A percentile compares a stretch with the other conserved stretches of the same genome.
These are phyloP conservation scores for Aureobasidium mangrovei DNA, from an alignment of 2,329 filamentous ascomycete species.

Conservation along the genomic window DNA sequence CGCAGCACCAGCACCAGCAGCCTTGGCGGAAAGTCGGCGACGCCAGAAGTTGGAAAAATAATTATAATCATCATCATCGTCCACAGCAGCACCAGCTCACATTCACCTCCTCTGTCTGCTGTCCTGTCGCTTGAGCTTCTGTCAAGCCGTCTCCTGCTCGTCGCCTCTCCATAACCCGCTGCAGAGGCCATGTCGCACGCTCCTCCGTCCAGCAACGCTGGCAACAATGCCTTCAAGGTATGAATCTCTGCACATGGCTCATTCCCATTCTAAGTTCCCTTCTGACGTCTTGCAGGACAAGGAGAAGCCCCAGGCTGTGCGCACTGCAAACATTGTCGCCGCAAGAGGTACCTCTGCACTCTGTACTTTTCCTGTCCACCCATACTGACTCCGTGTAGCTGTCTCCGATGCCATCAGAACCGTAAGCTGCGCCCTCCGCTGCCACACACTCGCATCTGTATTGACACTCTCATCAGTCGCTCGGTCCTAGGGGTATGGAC, in stretches of 20 bases:
- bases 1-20: background rate
- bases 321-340: conserved; percentile 92
- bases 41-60: background rate
- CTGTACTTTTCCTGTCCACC: background rate
- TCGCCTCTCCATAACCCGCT: background rate
- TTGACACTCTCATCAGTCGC: conserved; percentile 44
- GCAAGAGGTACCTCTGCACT: conserved; percentile 62
- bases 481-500: conserved; percentile 96
- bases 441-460: background rate
- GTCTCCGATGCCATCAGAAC: conserved; percentile 97
- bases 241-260: conserved; percentile 5
- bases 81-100: background rate
- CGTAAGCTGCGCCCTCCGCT: conserved; percentile 33
- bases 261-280: background rate
- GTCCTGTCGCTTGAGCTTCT: background rate
- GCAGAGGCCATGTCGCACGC: conserved; percentile 30
- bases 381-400: conserved; percentile 44
- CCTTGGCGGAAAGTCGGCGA: background rate
- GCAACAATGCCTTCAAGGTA: conserved; percentile 61
- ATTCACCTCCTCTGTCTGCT: background rate
- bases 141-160: conserved; percentile 2
- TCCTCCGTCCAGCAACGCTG: conserved; percentile 39
- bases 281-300: conserved; percentile 52
- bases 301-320: conserved; percentile 97
- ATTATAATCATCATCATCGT: conserved; percentile 4